Percentiles rank a stretch among this genome's conserved stretches.
phyloP scores from a whole-genome alignment of 768 basidiomycete species.

The Porphyrellus cyaneotinctus region DNA sequence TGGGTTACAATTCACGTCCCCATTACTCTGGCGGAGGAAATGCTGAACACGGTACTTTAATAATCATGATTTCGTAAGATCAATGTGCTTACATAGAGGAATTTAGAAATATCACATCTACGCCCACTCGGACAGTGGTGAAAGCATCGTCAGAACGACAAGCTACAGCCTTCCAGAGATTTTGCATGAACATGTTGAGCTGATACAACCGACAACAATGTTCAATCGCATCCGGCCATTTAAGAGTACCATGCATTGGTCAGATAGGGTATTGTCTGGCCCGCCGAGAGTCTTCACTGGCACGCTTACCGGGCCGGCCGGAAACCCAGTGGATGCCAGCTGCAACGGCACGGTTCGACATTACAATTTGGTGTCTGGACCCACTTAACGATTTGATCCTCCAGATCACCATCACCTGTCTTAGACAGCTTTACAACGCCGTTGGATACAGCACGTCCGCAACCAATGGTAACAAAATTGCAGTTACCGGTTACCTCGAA shows the following conservation, averaged over 20 bases:
- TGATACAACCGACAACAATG: constrained; percentile 70
- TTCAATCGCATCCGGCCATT: constrained; percentile 49
- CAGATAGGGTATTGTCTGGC: constrained; percentile 6
- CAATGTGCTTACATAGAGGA: neutral
- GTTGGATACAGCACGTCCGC: constrained; percentile 42
- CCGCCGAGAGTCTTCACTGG: constrained; percentile 1
- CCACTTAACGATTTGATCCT: neutral
- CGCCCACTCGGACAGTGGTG: constrained; percentile 45
- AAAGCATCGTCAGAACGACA: constrained; percentile 60
- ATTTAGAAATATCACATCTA: neutral
- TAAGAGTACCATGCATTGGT: constrained; percentile 38
- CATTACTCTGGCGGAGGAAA: constrained; percentile 56
- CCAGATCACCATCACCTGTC: constrained; percentile 49
- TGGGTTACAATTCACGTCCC: constrained; percentile 63
- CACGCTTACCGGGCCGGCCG: constrained; percentile 29
- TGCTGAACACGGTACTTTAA: constrained; percentile 58
- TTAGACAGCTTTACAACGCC: constrained; percentile 54
- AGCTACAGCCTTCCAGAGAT: constrained; percentile 61
- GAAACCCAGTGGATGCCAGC: constrained; percentile 41
- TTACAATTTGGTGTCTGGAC: neutral
- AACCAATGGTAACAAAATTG: constrained; percentile 46
- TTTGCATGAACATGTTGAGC: constrained; percentile 57
- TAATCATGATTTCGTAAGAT: constrained; percentile 4
- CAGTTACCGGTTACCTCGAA: constrained; percentile 51
- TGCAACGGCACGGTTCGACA: constrained; percentile 38